Evolutionary conservation across 1,139 yeast species (phyloP).

Genomic region (Geotrichum histeridarum): DNA sequence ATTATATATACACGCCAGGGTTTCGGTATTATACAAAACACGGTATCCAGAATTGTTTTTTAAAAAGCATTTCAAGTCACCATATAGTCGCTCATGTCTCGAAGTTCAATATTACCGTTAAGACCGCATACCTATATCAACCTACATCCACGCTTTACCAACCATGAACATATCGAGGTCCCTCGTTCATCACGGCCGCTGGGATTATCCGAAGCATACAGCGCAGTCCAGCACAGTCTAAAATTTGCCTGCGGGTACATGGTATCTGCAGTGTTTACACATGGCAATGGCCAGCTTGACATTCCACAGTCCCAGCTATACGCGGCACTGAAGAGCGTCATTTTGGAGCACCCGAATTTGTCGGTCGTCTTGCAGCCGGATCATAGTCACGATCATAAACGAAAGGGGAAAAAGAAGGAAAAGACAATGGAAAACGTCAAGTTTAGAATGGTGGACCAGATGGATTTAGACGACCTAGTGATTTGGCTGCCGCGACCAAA

Average conservation of each 20-base stretch:
- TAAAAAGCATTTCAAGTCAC: too few relatives aligned
- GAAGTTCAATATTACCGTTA: too few relatives aligned
- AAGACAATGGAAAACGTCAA: background rate
- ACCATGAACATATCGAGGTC: too few relatives aligned
- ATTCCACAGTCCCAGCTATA: background rate
- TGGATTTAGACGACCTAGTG: conserved; percentile 1
- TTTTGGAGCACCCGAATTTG: background rate
- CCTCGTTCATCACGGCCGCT: background rate
- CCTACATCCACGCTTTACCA: too few relatives aligned
- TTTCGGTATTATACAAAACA: too few relatives aligned
- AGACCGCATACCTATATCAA: too few relatives aligned
- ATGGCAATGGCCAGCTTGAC: background rate
- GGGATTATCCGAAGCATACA: background rate
- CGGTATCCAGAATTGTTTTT: too few relatives aligned
- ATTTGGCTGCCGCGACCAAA: background rate
- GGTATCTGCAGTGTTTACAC: background rate
- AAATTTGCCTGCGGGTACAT: conserved; percentile 1
- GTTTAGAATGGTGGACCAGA: background rate
- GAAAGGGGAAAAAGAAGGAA: background rate
- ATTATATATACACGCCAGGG: too few relatives aligned
- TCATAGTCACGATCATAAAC: background rate
- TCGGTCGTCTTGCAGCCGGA: background rate
- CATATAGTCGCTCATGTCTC: too few relatives aligned
- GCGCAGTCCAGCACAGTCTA: background rate
- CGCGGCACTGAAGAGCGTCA: background rate